Conservation (phyloP, 257 asterid genomes). For the Primulina eburnea region DNA sequence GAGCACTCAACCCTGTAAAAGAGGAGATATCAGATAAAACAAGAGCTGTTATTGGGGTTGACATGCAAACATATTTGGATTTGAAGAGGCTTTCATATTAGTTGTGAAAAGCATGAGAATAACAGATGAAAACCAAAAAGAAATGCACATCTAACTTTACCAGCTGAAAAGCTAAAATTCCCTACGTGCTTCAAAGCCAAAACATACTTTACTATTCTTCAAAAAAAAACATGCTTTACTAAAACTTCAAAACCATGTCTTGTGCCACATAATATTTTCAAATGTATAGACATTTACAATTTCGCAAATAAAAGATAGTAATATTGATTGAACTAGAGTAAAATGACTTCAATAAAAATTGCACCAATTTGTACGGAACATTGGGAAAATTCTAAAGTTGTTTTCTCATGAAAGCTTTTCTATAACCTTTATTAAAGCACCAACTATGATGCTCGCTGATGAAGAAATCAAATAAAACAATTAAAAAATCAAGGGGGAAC, state of each 20-base stretch:
- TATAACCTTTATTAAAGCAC: background rate
- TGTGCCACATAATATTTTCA: background rate
- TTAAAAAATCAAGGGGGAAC: background rate
- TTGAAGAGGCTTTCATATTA: background rate
- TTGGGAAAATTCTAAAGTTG: background rate
- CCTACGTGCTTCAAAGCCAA: constrained; percentile 17
- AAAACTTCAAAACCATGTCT: background rate
- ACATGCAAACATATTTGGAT: background rate
- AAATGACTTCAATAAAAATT: background rate
- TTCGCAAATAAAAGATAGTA: background rate
- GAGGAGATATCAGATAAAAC: background rate
- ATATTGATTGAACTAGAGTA: background rate
- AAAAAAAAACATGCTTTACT: background rate
- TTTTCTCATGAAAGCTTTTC: background rate
- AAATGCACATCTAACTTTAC: background rate
- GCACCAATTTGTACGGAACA: background rate
- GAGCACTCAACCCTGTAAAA: background rate
- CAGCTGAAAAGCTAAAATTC: constrained; percentile 8
- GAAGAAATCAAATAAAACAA: background rate
- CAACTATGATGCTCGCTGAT: background rate
- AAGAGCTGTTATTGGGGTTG: background rate
- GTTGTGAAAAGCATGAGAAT: background rate
- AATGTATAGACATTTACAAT: no score
- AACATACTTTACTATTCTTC: background rate
- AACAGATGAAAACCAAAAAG: background rate